These are phyloP conservation scores for Mycena albidolilacea DNA, from an alignment of 768 basidiomycete species.

Conservation along the genomic window DNA sequence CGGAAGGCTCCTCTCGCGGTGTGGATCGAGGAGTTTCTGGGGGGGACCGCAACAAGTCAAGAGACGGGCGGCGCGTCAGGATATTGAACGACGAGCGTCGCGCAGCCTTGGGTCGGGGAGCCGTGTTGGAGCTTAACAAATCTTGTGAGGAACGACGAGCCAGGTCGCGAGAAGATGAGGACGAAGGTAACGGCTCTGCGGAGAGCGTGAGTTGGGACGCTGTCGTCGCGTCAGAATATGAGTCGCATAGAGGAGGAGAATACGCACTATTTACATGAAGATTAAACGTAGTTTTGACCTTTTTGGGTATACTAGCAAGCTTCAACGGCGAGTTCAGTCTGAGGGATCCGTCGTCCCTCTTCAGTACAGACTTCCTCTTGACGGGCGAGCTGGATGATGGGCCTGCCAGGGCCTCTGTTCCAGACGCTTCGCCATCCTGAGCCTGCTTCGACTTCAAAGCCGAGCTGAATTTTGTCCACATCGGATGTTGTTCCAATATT, in stretches of 20 bases:
- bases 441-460: conserved; percentile 39
- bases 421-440: conserved; percentile 44
- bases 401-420: conserved; percentile 50
- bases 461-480: conserved; percentile 38
- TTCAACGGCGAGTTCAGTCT: conserved; percentile 54
- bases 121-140: conserved; percentile 23
- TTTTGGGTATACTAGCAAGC: conserved; percentile 60
- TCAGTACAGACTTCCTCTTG: conserved; percentile 58
- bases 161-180: conserved; percentile 15
- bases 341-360: conserved; percentile 59
- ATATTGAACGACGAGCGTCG: conserved; percentile 40
- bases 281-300: conserved; percentile 62
- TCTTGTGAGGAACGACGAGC: conserved; percentile 38
- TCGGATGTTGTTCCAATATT: conserved; percentile 6
- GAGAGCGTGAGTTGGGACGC: conserved; percentile 41
- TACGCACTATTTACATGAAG: conserved; percentile 56
- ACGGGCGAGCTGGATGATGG: conserved; percentile 69
- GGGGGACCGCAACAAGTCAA: conserved; percentile 51
- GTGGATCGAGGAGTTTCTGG: conserved; percentile 35
- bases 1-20: conserved; percentile 35
- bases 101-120: conserved; percentile 33
- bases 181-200: conserved; percentile 30
- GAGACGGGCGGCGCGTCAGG: conserved; percentile 49
- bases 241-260: conserved; percentile 39
- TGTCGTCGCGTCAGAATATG: conserved; percentile 45